Percentiles rank a stretch among this genome's conserved stretches.
These are phyloP conservation scores for Bathelium albidoporum DNA, from an alignment of 495 filamentous ascomycete genomes.

Conservation along the genomic window DNA sequence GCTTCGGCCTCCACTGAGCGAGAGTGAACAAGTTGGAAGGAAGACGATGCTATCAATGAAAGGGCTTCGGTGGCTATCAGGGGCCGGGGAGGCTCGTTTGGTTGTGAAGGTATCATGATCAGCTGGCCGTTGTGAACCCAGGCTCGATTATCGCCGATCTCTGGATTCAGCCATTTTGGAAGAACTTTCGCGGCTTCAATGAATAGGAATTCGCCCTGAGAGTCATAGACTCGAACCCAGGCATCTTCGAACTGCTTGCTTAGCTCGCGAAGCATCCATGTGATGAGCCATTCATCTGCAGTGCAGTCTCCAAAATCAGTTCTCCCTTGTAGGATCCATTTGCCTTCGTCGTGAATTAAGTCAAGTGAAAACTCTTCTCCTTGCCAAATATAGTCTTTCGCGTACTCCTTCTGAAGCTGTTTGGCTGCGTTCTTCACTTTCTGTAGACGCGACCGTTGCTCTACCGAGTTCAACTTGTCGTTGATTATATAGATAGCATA, in stretches of 20 bases:
- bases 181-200: constrained; percentile 85
- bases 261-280: constrained; percentile 78
- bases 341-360: background rate
- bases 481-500: constrained; percentile 72
- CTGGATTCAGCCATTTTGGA: constrained; percentile 85
- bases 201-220: constrained; percentile 89
- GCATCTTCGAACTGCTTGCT: constrained; percentile 60
- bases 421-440: constrained; percentile 58
- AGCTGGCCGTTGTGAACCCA: constrained; percentile 57
- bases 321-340: constrained; percentile 46
- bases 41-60: constrained; percentile 42
- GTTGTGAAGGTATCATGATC: constrained; percentile 54
- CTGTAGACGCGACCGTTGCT: constrained; percentile 51
- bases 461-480: constrained; percentile 35
- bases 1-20: constrained; percentile 73
- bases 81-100: constrained; percentile 25
- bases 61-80: constrained; percentile 52
- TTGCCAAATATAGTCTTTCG: constrained; percentile 93
- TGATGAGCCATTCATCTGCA: constrained; percentile 94
- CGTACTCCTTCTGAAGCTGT: constrained; percentile 48
- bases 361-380: constrained; percentile 59
- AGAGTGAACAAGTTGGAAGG: constrained; percentile 49
- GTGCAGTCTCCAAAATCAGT: constrained; percentile 88
- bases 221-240: constrained; percentile 76
- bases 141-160: constrained; percentile 71